Evolutionary conservation across 495 filamentous ascomycete species (phyloP).

Genomic region (Daldinia bambusicola): DNA sequence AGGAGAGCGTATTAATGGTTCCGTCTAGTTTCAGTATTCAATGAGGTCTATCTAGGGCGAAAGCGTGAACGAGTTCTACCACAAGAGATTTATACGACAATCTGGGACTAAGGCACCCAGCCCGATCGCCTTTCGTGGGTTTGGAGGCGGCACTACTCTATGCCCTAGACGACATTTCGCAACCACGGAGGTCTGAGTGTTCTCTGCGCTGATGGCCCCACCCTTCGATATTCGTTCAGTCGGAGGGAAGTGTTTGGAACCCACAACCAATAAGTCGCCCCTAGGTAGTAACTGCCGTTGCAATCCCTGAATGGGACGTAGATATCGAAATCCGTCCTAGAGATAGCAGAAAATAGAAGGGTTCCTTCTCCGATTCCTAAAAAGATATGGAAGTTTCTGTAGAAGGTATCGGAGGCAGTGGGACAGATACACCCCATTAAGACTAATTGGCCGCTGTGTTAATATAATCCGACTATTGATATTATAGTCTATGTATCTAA

Average conservation of each 20-base stretch:
- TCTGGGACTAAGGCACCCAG: not conserved
- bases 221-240: not conserved
- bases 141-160: not conserved
- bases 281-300: not conserved
- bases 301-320: not conserved
- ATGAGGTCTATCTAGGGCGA: not conserved
- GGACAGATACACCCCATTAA: not conserved
- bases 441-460: not conserved
- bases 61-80: not conserved
- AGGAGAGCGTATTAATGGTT: not conserved
- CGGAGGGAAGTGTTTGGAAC: not conserved
- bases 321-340: not conserved
- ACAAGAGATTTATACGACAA: not conserved
- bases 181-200: not conserved
- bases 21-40: not conserved
- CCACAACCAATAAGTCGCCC: not conserved
- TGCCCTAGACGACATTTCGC: not conserved
- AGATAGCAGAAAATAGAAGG: not conserved
- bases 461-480: too few species aligned
- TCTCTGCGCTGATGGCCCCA: not conserved
- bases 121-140: not conserved
- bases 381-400: not conserved
- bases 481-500: too few species aligned
- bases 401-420: not conserved
- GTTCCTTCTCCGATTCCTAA: not conserved